Percentiles rank a stretch among this genome's conserved stretches.
Evolutionary conservation across 257 asterid species (phyloP).

Genomic region (Petunia secreta): DNA sequence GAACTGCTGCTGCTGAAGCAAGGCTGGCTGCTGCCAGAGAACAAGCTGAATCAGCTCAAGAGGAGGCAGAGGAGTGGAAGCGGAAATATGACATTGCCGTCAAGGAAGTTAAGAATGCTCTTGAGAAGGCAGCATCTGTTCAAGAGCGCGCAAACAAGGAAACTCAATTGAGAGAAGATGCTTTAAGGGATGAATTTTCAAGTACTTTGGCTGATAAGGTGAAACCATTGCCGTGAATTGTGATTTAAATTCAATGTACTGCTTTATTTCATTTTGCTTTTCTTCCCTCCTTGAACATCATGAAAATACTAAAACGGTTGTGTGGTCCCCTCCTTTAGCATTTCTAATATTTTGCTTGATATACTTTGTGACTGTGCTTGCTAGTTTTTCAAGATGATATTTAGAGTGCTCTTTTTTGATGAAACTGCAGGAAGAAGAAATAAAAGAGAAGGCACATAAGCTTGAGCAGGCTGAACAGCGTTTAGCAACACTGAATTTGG

Average conservation of each 20-base stretch:
- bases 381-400: conserved; percentile 22
- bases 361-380: neutral
- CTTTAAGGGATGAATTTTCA: conserved; percentile 78
- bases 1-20: conserved; percentile 95
- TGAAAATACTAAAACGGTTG: too few relatives aligned
- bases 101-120: conserved; percentile 81
- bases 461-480: conserved; percentile 91
- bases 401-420: conserved; percentile 31
- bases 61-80: conserved; percentile 98
- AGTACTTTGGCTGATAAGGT: conserved; percentile 77
- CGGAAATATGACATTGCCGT: conserved; percentile 87
- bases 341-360: too few relatives aligned
- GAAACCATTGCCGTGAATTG: neutral
- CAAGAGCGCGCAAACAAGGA: conserved; percentile 86
- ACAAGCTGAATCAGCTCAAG: conserved; percentile 86
- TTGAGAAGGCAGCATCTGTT: conserved; percentile 85
- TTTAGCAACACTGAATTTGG: conserved; percentile 73
- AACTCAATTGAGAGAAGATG: conserved; percentile 81
- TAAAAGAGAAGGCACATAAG: conserved; percentile 68
- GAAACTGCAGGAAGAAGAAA: conserved; percentile 75
- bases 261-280: conserved; percentile 11
- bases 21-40: conserved; percentile 95
- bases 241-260: neutral
- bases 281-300: conserved; percentile 5
- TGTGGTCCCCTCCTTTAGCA: too few relatives aligned